phyloP scores from a whole-genome alignment of 2,329 filamentous ascomycete genomes.

The Pseudogymnoascus sp. region DNA sequence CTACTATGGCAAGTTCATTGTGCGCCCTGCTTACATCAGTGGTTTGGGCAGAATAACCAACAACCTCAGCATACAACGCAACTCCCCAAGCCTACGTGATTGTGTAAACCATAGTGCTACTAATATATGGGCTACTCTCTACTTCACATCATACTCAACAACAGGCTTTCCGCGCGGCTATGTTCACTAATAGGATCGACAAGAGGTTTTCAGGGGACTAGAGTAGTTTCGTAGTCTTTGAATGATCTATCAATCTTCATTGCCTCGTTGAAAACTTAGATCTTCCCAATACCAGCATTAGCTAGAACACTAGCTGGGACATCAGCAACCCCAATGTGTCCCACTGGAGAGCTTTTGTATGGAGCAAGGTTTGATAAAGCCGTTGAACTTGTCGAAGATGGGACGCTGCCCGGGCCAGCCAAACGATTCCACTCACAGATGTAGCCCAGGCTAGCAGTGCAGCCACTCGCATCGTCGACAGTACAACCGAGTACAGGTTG shows the following conservation, averaged over 20 bases:
- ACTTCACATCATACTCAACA: background rate
- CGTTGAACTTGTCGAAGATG: constrained; percentile 26
- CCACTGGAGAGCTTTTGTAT: constrained; percentile 21
- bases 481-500: background rate
- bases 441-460: background rate
- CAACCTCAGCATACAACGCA: background rate
- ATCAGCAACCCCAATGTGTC: constrained; percentile 20
- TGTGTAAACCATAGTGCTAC: background rate
- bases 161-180: background rate
- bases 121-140: too few species aligned
- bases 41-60: background rate
- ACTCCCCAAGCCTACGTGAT: background rate
- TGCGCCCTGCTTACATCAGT: background rate
- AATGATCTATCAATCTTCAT: background rate
- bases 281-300: constrained; percentile 26
- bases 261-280: constrained; percentile 2
- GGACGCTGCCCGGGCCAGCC: constrained; percentile 24
- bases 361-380: constrained; percentile 8
- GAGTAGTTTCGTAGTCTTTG: background rate
- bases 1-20: background rate
- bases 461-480: background rate
- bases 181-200: background rate
- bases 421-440: constrained; percentile 2
- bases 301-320: constrained; percentile 24
- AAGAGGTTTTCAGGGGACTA: background rate